Percentiles rank a stretch among this genome's conserved stretches.
These are phyloP conservation scores for Taphrina wiesneri DNA, from an alignment of 1,139 yeast species.

Conservation along the genomic window DNA sequence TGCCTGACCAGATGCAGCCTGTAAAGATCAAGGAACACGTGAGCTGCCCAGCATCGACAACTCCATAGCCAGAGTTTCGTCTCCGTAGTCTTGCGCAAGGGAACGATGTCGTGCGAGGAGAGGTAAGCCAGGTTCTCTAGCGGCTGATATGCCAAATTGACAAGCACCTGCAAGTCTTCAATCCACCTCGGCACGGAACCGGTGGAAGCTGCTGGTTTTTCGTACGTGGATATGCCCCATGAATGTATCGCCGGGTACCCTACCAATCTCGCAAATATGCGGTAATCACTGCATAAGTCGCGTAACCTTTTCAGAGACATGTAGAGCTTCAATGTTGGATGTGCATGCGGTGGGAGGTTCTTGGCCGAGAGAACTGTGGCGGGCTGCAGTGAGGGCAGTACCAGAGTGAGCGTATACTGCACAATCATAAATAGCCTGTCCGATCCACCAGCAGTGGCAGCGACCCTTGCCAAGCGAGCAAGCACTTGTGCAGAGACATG, in stretches of 20 bases:
- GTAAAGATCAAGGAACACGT: slow-evolving; percentile 47
- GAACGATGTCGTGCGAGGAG: slow-evolving; percentile 47
- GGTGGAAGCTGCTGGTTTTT: slow-evolving; percentile 35
- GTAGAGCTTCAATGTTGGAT: slow-evolving; percentile 9
- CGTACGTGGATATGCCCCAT: slow-evolving; percentile 27
- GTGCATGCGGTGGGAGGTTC: background rate
- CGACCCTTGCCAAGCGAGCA: slow-evolving; percentile 21
- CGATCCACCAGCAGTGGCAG: slow-evolving; percentile 19
- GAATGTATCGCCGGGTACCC: slow-evolving; percentile 27
- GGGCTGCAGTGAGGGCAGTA: slow-evolving; percentile 19
- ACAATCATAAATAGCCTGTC: slow-evolving; percentile 29
- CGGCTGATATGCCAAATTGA: slow-evolving; percentile 48
- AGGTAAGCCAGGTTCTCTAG: slow-evolving; percentile 50
- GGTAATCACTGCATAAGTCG: slow-evolving; percentile 27
- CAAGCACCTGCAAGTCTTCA: slow-evolving; percentile 47
- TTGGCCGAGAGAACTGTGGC: background rate
- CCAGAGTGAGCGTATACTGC: slow-evolving; percentile 29
- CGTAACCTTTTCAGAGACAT: slow-evolving; percentile 16
- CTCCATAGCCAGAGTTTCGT: slow-evolving; percentile 48
- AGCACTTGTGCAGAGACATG: slow-evolving; percentile 4
- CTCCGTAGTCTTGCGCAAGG: slow-evolving; percentile 42
- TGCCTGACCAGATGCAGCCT: slow-evolving; percentile 40
- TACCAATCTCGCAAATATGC: slow-evolving; percentile 26
- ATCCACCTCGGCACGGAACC: slow-evolving; percentile 43
- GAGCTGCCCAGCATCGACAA: slow-evolving; percentile 50